phyloP scores from a whole-genome alignment of 768 basidiomycete genomes.

The Leucocoprinus leucothites region DNA sequence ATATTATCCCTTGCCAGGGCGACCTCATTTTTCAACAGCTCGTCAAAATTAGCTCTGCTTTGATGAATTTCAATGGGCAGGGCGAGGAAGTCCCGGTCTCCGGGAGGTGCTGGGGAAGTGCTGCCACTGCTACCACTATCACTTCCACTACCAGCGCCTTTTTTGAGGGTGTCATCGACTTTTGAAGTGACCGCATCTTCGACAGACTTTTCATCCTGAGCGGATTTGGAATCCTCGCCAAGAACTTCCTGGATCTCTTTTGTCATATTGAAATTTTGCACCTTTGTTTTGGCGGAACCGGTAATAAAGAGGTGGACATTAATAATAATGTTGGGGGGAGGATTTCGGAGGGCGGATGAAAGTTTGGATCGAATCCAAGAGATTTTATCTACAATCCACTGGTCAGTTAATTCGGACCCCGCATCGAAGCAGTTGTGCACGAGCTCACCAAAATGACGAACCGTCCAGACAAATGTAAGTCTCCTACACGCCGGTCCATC shows the following conservation, averaged over 20 bases:
- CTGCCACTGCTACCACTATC: conserved; percentile 5
- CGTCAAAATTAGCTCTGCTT: conserved; percentile 34
- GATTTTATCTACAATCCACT: conserved; percentile 29
- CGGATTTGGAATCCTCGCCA: conserved; percentile 20
- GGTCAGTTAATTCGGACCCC: background rate
- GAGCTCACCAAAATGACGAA: conserved; percentile 36
- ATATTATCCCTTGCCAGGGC: conserved; percentile 31
- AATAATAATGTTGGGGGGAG: conserved; percentile 28
- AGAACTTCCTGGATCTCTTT: conserved; percentile 17
- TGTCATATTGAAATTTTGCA: background rate
- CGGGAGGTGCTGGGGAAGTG: conserved; percentile 1
- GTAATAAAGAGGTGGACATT: conserved; percentile 42
- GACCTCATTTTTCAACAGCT: conserved; percentile 35
- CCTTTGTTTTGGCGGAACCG: conserved; percentile 9
- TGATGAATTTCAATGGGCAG: conserved; percentile 19
- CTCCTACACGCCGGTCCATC: conserved; percentile 24
- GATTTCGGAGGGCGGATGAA: conserved; percentile 24
- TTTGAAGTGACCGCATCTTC: conserved; percentile 16
- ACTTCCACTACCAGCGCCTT: conserved; percentile 11
- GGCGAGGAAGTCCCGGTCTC: background rate
- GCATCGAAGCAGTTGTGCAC: background rate
- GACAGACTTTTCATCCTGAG: background rate
- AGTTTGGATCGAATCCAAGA: conserved; percentile 45
- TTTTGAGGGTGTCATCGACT: conserved; percentile 20
- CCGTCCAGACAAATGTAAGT: conserved; percentile 42